phyloP scores from a whole-genome alignment of 2,329 filamentous ascomycete genomes.

The Ophioceras dolichostomum region DNA sequence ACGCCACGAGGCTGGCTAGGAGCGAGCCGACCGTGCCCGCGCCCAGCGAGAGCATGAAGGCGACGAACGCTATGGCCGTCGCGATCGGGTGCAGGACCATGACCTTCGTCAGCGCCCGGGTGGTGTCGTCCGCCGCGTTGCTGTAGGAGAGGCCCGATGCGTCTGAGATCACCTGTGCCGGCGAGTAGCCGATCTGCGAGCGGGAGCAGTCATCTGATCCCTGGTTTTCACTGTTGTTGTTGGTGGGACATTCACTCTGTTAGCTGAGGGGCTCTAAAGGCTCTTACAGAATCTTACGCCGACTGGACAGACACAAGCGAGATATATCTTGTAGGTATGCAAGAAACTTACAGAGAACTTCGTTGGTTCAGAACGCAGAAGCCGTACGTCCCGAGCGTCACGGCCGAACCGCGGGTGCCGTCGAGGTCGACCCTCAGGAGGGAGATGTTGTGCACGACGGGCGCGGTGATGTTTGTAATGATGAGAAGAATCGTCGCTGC shows the following conservation, averaged over 20 bases:
- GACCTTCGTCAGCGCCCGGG: constrained; percentile 37
- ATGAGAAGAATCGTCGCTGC: constrained; percentile 41
- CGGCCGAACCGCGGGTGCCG: constrained; percentile 16
- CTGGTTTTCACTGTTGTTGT: constrained; percentile 11
- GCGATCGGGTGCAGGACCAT: constrained; percentile 52
- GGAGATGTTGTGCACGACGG: constrained; percentile 41
- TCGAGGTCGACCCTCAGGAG: constrained; percentile 39
- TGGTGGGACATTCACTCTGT: not conserved
- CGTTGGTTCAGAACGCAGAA: constrained; percentile 29
- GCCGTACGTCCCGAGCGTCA: constrained; percentile 49
- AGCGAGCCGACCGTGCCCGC: constrained; percentile 39
- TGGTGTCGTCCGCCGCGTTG: constrained; percentile 20
- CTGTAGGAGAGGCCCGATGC: constrained; percentile 27
- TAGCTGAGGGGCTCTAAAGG: no score
- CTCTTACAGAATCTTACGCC: no score
- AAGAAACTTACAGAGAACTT: not conserved
- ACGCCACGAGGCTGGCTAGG: constrained; percentile 33
- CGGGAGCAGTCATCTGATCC: constrained; percentile 31
- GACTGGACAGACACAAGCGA: no score
- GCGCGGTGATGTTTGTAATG: constrained; percentile 44
- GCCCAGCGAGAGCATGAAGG: constrained; percentile 41
- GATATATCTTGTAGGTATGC: no score
- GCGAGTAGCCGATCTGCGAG: constrained; percentile 42
- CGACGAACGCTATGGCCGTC: constrained; percentile 43
- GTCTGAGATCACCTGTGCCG: constrained; percentile 28